These are phyloP conservation scores for Ascochyta clinopodiicola DNA, from an alignment of 2,329 filamentous ascomycete genomes.

Conservation along the genomic window DNA sequence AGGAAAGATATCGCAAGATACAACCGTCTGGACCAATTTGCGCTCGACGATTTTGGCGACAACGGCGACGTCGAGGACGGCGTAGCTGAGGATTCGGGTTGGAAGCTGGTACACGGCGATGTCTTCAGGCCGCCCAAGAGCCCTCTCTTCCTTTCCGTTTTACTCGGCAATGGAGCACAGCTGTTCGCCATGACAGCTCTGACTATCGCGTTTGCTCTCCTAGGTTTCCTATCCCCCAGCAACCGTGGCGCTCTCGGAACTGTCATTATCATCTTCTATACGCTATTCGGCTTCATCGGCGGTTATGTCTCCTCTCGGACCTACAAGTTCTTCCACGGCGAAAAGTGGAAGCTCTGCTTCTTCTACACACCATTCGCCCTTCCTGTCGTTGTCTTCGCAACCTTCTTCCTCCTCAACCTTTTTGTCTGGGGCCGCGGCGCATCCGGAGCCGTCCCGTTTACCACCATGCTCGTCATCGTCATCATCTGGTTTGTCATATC, in stretches of 20 bases:
- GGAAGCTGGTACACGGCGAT: slow-evolving; percentile 97
- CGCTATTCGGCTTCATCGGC: slow-evolving; percentile 87
- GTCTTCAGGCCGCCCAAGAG: slow-evolving; percentile 89
- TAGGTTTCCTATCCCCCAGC: slow-evolving; percentile 93
- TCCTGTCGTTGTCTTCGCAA: slow-evolving; percentile 82
- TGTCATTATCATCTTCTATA: slow-evolving; percentile 92
- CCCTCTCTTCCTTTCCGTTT: slow-evolving; percentile 81
- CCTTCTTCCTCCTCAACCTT: slow-evolving; percentile 93
- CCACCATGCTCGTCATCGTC: slow-evolving; percentile 93
- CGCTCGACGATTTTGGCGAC: slow-evolving; percentile 85
- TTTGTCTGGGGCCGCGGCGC: slow-evolving; percentile 95
- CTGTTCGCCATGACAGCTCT: slow-evolving; percentile 97
- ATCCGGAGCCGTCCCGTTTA: slow-evolving; percentile 92
- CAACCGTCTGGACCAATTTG: slow-evolving; percentile 91
- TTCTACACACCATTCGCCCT: slow-evolving; percentile 84
- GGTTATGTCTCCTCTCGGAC: slow-evolving; percentile 86
- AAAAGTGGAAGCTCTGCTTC: slow-evolving; percentile 95
- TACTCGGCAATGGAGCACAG: slow-evolving; percentile 93
- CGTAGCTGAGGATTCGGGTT: slow-evolving; percentile 95
- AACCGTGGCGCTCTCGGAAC: slow-evolving; percentile 94
- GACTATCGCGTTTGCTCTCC: slow-evolving; percentile 88
- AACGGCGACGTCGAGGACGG: slow-evolving; percentile 81
- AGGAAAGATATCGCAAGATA: slow-evolving; percentile 96
- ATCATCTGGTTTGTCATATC: slow-evolving; percentile 97
- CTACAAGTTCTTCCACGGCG: slow-evolving; percentile 95